Evolutionary conservation across 257 asterid genomes (phyloP), one percentile per base, ranked within the genome.

Genomic region (Orobanche coerulescens): DNA sequence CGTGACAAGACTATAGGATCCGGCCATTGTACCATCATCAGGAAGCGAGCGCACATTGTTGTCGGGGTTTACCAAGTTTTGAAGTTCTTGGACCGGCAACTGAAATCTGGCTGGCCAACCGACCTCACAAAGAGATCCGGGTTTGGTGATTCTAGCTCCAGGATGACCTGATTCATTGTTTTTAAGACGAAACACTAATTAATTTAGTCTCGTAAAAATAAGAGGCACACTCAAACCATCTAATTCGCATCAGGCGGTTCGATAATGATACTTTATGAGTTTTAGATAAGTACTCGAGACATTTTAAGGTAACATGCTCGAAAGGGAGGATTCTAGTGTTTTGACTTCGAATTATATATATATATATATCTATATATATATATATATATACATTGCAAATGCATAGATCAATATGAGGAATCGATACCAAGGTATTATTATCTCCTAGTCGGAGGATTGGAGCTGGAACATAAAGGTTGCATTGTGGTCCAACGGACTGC

Each of bases 401-500:
- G n/a, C n/a, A n/a, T n/a, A n/a, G n/a, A n/a, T n/a, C n/a, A n/a
- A n/a, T n/a, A n/a, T n/a, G n/a, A n/a, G n/a, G n/a, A n/a, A 70
- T 16, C 5, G 8, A 14, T 81, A 92, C 98, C 96, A 92, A 24
- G 14, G 71, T 66, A 64, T 88, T 66, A 64, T 88, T 92, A 49
- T 73, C 76, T 25, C 98, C 98, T 52, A 53, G 74, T 30, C 71
- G 79, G 64, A 92, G 94, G 55, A 92, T 64, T 33, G 98, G 96
- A 67, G 94, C 95, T 43, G 95, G 95, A 44, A 88, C 83, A 46
- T 88, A 92, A 53, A 92, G 90, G 73, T 78, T 86, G 79, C 98
- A 92, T 19, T 92, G 98, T 5, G 98, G 98, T 36, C 98, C 96
- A 64, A 62, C 72, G 18, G 88, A 76, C 98, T 92, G 91, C 74